Conservation (phyloP, 345 rosid genomes). For the Linum usitatissimum region DNA sequence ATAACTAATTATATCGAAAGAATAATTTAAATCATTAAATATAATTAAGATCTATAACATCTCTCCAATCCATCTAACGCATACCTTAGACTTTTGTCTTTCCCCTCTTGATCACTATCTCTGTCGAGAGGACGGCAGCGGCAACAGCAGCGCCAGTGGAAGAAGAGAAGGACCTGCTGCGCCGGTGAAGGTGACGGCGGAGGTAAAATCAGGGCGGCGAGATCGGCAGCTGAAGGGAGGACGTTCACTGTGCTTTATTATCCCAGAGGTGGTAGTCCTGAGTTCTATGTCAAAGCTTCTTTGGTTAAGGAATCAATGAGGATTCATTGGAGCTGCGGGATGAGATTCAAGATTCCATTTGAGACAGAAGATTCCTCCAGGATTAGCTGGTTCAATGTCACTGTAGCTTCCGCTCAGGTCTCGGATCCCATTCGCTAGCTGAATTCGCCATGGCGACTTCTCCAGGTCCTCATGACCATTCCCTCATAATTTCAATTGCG, state of each 20-base stretch:
- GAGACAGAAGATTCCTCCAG: constrained; percentile 8
- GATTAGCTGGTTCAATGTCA: constrained; percentile 7
- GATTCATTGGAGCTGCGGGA: constrained; percentile 3
- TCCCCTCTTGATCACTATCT: too few species aligned
- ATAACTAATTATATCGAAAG: too few species aligned
- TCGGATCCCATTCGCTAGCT: constrained; percentile 8
- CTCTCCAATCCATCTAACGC: too few species aligned
- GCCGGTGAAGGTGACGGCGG: neutral
- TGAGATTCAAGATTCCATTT: constrained; percentile 9
- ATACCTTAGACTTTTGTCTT: too few species aligned
- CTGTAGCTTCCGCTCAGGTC: constrained; percentile 5
- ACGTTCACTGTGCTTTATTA: constrained; percentile 3
- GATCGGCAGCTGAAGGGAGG: neutral
- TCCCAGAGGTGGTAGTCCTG: constrained; percentile 5
- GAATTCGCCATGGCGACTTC: constrained; percentile 8
- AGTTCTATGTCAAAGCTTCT: constrained; percentile 3
- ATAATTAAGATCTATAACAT: too few species aligned
- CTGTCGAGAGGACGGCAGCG: too few species aligned
- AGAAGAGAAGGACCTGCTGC: neutral
- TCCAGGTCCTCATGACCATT: neutral
- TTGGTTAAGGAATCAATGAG: constrained; percentile 3
- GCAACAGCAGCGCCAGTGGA: neutral
- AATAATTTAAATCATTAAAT: too few species aligned
- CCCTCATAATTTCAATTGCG: neutral
- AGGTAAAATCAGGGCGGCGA: constrained; percentile 4